phyloP scores from a whole-genome alignment of 2,329 filamentous ascomycete genomes.

The Madurella mycetomatis region DNA sequence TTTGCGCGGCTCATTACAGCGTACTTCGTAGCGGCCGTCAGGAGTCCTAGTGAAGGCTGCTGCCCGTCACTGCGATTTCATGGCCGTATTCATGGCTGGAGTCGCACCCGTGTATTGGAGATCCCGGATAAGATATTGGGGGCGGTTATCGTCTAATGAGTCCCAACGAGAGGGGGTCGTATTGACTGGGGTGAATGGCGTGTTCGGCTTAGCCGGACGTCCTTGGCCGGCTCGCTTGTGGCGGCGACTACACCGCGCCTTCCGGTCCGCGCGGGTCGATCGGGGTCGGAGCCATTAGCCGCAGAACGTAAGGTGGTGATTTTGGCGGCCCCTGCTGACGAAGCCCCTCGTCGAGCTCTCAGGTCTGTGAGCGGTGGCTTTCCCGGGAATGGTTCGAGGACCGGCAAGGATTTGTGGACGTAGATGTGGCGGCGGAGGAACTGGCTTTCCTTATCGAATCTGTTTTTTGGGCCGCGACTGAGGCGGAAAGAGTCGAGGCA shows the following conservation, averaged over 20 bases:
- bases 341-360: slow-evolving; percentile 6
- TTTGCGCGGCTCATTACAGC: slow-evolving; percentile 9
- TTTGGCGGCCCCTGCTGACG: neutral
- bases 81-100: slow-evolving; percentile 5
- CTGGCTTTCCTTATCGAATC: neutral
- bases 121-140: slow-evolving; percentile 16
- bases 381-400: too few relatives aligned
- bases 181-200: neutral
- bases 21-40: slow-evolving; percentile 43
- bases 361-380: too few relatives aligned
- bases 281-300: neutral
- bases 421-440: slow-evolving; percentile 4
- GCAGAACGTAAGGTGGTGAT: neutral
- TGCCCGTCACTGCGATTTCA: slow-evolving; percentile 1
- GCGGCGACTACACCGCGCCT: slow-evolving; percentile 2
- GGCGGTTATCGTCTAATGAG: slow-evolving; percentile 10
- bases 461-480: neutral
- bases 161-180: slow-evolving; percentile 11
- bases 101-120: neutral
- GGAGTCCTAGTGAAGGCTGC: slow-evolving; percentile 31
- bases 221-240: neutral
- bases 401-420: too few relatives aligned
- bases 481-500: neutral
- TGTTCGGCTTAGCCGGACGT: neutral
- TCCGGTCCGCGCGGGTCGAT: neutral